These are phyloP conservation scores for Areca catechu DNA, from an alignment of 176 grass and related monocot genomes.

Conservation along the genomic window DNA sequence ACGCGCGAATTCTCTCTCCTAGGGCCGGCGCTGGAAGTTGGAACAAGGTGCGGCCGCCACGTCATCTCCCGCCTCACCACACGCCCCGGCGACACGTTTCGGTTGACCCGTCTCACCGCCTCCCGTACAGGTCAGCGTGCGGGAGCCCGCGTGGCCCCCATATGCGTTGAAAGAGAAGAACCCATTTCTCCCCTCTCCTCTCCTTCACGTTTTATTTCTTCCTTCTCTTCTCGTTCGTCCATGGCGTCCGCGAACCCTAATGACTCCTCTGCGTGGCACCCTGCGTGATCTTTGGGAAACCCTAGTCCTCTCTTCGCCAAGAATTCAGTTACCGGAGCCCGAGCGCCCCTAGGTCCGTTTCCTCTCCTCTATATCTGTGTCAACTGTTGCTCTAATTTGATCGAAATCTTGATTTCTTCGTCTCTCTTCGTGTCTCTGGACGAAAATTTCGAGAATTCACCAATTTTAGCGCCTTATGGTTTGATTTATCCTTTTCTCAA, in stretches of 20 bases:
- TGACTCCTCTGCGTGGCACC: neutral
- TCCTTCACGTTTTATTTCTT: neutral
- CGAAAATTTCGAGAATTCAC: too few species aligned
- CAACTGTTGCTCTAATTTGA: neutral
- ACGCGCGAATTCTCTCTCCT: too few species aligned
- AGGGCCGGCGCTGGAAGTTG: too few species aligned
- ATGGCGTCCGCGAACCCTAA: conserved; percentile 23
- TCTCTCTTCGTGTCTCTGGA: too few species aligned
- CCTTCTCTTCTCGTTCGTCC: neutral
- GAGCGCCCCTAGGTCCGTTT: neutral
- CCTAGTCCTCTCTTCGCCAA: neutral
- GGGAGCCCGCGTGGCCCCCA: too few species aligned
- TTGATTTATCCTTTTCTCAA: neutral
- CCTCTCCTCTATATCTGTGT: neutral
- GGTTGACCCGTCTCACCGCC: neutral
- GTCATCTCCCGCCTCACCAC: neutral
- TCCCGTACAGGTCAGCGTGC: neutral
- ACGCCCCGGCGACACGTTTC: neutral
- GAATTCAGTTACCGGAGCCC: neutral
- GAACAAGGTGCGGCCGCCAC: neutral
- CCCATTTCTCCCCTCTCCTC: neutral
- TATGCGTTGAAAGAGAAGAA: neutral
- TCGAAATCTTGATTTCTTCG: neutral
- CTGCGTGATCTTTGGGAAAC: neutral
- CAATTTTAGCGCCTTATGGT: too few species aligned